A percentile compares a stretch with the other conserved stretches of the same genome.
phyloP scores from a whole-genome alignment of 208 protist species.

The Trypanosoma conorhini region DNA sequence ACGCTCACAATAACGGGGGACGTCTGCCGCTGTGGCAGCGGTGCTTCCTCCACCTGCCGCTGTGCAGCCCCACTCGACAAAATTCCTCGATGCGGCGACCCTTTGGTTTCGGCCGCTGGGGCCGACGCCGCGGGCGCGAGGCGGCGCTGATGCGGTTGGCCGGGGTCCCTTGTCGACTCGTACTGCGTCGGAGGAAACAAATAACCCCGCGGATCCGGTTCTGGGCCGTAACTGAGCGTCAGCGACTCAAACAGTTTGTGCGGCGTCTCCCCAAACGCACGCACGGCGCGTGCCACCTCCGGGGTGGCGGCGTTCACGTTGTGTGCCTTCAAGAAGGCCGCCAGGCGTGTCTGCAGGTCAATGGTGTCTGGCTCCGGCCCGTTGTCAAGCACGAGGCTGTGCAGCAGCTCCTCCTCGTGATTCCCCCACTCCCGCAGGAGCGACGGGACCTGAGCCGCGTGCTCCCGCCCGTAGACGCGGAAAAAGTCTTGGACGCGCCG shows the following conservation, averaged over 20 bases:
- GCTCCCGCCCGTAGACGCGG: slow-evolving; percentile 58
- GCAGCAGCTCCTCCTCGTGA: slow-evolving; percentile 76
- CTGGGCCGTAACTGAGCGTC: slow-evolving; percentile 46
- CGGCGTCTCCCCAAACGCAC: slow-evolving; percentile 14
- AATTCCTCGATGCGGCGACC: not conserved
- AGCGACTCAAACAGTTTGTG: slow-evolving; percentile 44
- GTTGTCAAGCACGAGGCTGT: slow-evolving; percentile 73
- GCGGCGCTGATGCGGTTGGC: not conserved
- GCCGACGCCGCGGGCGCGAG: not conserved
- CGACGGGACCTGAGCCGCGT: slow-evolving; percentile 37
- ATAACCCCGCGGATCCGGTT: slow-evolving; percentile 77
- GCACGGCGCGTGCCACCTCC: slow-evolving; percentile 27
- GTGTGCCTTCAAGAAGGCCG: slow-evolving; percentile 56
- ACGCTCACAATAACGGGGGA: not conserved
- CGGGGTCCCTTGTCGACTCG: not conserved
- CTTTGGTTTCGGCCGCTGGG: not conserved
- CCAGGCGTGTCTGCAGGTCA: slow-evolving; percentile 45
- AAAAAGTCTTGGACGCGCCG: slow-evolving; percentile 59
- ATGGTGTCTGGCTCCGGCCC: slow-evolving; percentile 64
- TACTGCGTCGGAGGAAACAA: slow-evolving; percentile 61
- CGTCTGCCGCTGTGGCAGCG: not conserved
- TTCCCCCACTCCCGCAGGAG: slow-evolving; percentile 72
- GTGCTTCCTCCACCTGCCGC: not conserved
- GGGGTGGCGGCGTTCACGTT: slow-evolving; percentile 33
- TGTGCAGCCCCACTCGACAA: not conserved